Evolutionary conservation across 352 stramenopile species (phyloP), one percentile per base, ranked within the genome.

Genomic region (Globisporangium lucens): DNA sequence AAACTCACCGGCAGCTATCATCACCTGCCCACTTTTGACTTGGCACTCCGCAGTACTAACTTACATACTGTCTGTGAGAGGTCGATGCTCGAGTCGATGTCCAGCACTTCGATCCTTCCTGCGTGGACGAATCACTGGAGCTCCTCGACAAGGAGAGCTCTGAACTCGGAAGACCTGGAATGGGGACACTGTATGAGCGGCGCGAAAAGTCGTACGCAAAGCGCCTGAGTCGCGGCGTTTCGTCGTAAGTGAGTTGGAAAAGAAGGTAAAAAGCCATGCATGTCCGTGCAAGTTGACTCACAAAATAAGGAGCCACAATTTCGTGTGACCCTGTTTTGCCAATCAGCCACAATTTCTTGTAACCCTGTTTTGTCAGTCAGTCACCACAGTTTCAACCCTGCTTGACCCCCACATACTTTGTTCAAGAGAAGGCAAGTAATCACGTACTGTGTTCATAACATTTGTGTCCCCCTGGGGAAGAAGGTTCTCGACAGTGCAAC

Each of bases 11-110:
- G 30, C 30, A 33, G 30, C 30, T 33, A 33, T 33, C 30, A 33
- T 33, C 30, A 17, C 38, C 38, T 13, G 38, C 57, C 10, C 72
- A 79, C 35, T 86, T 63, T 63, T 63, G 57, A 53, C 35, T 53
- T 53, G 22, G 12, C 36, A 20, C 55, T 63, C 57, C 38, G 6
- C 38, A 46, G 38, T 13, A 46, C 38, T 46, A 24, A 24, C 24
- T 24, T 24, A 46, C 12, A 33, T 17, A 17, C 12, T 17, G 35
- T 46, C 38, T 46, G 38, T 46, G 38, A 36, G n/a, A 53, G 7
- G 46, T 17, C 38, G 38, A 46, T 46, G 38, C 12, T 46, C 38
- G 38, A 46, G 38, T 46, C 38, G 38, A 46, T 46, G 38, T 46
- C 38, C 38, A 46, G 38, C 38, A 46, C 38, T 6, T 46, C 12